Evolutionary conservation across 495 filamentous ascomycete genomes (phyloP), one percentile per base, ranked within the genome.

Genomic region (Astrothelium macrocarpum): DNA sequence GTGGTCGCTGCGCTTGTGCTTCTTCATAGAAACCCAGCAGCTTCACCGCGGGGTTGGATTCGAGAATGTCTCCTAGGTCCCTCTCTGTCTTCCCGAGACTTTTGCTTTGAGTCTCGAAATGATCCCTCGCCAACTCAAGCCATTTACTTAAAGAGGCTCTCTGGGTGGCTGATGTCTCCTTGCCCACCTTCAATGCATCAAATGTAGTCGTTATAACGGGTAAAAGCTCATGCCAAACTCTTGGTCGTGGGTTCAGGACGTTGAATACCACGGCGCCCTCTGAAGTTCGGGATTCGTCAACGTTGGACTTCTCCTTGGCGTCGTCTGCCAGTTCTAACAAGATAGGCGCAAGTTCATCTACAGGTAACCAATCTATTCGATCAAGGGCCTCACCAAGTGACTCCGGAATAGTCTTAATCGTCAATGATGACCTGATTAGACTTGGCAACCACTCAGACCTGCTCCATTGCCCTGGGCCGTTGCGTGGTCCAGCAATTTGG

Each of bases 401-500:
- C 2, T 53, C 61, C 4, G 65, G 65, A 2, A 67, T 9, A 9
- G 36, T 53, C 12, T 61, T 49, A 28, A 67, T n/a, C 4, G 46
- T 61, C 26, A 46, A 32, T 1, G 60, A 65, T n/a, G 43, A 46
- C 12, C 11, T 18, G 10, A 68, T 34, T 7, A 68, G 58, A 25
- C 25, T 49, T 26, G 66, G 64, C 0, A 65, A 26, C 60, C 59
- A 65, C 32, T 68, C 66, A 14, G 56, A 18, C n/a, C 14, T 45
- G 49, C 66, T 68, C 66, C 64, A 68, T 14, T 53, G 26, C 4
- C 39, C 59, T 23, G 59, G 20, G 4, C 59, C 28, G 31, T 25
- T 26, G 20, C 20, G 59, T 16, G 59, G 59, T 2, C 66, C 66
- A 10, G 63, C 64, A 26, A 68, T 28, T 56, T 68, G 66, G 20